Conservation (phyloP, 2,329 filamentous ascomycete species). For the Davidsoniella neocaledoniae region DNA sequence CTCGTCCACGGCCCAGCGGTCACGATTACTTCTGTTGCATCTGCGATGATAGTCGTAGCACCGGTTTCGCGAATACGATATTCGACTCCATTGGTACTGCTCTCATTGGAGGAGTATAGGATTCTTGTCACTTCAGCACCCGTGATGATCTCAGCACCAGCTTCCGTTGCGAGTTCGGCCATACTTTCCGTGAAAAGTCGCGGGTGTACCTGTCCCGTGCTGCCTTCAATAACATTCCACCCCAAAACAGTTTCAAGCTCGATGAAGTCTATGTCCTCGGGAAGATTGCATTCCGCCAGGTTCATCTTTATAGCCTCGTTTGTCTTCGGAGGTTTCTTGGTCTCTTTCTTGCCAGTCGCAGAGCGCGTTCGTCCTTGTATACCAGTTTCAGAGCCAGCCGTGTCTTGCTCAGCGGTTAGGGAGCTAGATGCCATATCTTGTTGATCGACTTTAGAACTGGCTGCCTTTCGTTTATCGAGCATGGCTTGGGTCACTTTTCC, state of each 20-base stretch:
- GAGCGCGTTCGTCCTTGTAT: too few relatives aligned
- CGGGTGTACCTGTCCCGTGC: conserved; percentile 89
- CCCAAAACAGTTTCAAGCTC: conserved; percentile 44
- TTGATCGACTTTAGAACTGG: neutral
- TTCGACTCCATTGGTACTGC: conserved; percentile 43
- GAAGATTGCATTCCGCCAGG: conserved; percentile 44
- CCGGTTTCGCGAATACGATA: conserved; percentile 34
- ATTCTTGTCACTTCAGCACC: conserved; percentile 46
- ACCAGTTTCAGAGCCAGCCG: too few relatives aligned
- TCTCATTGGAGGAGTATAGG: conserved; percentile 16
- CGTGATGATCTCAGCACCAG: conserved; percentile 49
- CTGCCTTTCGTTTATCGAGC: conserved; percentile 8
- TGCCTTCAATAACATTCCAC: conserved; percentile 70
- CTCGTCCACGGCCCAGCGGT: conserved; percentile 48
- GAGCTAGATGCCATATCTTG: too few relatives aligned
- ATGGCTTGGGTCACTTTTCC: conserved; percentile 20
- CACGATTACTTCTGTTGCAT: conserved; percentile 37
- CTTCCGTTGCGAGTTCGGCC: conserved; percentile 54
- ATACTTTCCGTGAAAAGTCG: conserved; percentile 79
- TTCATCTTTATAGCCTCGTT: conserved; percentile 30
- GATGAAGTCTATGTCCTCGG: conserved; percentile 73
- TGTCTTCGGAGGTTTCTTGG: conserved; percentile 42
- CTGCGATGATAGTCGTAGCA: conserved; percentile 21
- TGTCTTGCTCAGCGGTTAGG: too few relatives aligned
- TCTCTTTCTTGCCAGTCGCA: too few relatives aligned